A percentile compares a stretch with the other conserved stretches of the same genome.
These are phyloP conservation scores for Syzygium syzygioides DNA, from an alignment of 441 rosid genomes.

Conservation along the genomic window DNA sequence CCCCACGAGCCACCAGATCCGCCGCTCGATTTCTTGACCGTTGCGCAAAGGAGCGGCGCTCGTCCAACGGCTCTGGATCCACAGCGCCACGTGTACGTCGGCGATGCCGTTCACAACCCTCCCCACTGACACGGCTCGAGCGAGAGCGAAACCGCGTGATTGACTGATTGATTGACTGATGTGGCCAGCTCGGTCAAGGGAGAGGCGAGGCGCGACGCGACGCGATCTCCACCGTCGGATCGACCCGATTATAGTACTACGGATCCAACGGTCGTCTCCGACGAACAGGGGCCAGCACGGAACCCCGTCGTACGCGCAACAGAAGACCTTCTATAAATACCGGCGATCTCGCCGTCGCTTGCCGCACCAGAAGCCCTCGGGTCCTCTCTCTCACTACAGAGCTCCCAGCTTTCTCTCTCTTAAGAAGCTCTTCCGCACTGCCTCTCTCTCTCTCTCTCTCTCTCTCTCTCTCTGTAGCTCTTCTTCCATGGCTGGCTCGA, in stretches of 20 bases:
- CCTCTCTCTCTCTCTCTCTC: accelerated
- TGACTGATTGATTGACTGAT: not conserved
- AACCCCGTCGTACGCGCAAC: too few relatives aligned
- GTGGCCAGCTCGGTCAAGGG: too few relatives aligned
- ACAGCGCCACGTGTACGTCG: not conserved
- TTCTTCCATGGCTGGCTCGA: not conserved
- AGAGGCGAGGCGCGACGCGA: not conserved
- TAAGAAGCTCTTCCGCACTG: not conserved
- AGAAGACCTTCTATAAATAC: not conserved
- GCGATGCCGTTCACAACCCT: too few relatives aligned
- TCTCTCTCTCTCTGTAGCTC: accelerated
- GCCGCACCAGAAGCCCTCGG: not conserved
- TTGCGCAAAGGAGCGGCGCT: not conserved
- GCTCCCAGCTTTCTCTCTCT: not conserved
- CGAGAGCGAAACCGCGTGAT: not conserved
- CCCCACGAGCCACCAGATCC: not conserved
- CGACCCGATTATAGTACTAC: not conserved
- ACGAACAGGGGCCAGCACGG: too few relatives aligned
- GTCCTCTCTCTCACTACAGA: not conserved
- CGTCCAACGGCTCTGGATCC: not conserved
- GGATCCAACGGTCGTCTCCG: not conserved
- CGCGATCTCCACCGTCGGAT: not conserved
- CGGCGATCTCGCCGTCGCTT: not conserved
- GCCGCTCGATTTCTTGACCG: not conserved
- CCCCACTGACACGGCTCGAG: not conserved